These are phyloP conservation scores for Suillus subaureus DNA, from an alignment of 768 basidiomycete species.

Conservation along the genomic window DNA sequence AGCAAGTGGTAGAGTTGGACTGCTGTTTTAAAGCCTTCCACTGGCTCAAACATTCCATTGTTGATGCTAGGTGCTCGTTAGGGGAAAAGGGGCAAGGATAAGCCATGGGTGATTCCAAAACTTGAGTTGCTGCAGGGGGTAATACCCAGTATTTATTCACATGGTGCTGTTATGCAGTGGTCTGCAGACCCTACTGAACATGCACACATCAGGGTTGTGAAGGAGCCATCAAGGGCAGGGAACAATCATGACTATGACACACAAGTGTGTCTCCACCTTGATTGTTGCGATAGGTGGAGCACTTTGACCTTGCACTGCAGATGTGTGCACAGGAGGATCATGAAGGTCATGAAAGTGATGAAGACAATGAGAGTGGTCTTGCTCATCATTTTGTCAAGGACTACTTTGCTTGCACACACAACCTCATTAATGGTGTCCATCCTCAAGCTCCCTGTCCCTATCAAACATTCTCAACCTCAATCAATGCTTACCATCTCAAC, in stretches of 20 bases:
- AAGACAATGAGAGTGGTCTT: neutral
- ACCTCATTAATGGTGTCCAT: neutral
- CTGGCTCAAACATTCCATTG: slow-evolving; percentile 33
- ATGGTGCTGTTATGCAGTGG: slow-evolving; percentile 14
- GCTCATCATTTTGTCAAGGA: neutral
- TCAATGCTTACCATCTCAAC: neutral
- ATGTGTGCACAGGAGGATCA: neutral
- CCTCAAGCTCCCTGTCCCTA: neutral
- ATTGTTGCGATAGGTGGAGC: neutral
- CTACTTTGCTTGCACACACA: neutral
- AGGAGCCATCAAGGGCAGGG: neutral
- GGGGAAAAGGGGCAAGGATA: slow-evolving; percentile 20
- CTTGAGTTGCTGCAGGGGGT: slow-evolving; percentile 15
- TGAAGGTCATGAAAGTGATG: neutral
- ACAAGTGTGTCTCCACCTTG: slow-evolving; percentile 8
- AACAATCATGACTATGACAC: slow-evolving; percentile 11
- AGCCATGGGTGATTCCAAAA: slow-evolving; percentile 13
- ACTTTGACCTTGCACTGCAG: neutral
- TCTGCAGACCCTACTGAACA: slow-evolving; percentile 14
- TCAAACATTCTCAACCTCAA: neutral
- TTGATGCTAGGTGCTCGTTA: slow-evolving; percentile 31
- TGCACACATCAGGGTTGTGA: slow-evolving; percentile 8
- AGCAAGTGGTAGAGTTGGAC: slow-evolving; percentile 19
- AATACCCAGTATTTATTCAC: slow-evolving; percentile 5
- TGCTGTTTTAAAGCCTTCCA: slow-evolving; percentile 35